Percentiles rank a stretch among this genome's conserved stretches.
phyloP scores from a whole-genome alignment of 106 monocot genomes.

The Dendrobium catenatum region DNA sequence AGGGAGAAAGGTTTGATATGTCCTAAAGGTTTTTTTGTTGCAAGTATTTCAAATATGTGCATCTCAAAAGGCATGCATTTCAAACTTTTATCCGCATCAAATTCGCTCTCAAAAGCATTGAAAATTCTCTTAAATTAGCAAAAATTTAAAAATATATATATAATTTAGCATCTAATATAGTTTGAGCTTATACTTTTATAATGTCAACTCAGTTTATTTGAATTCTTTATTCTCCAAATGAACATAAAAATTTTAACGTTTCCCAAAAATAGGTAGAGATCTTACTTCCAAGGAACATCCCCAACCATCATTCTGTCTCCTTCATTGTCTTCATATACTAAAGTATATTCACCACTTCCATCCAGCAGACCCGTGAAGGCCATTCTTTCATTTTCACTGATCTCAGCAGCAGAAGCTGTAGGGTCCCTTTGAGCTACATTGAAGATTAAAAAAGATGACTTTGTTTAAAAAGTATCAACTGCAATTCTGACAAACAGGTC shows the following conservation, averaged over 20 bases:
- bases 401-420: conserved; percentile 13
- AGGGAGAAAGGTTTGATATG: too few relatives aligned
- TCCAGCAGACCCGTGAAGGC: conserved; percentile 51
- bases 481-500: neutral
- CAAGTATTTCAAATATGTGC: too few relatives aligned
- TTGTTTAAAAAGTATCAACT: neutral
- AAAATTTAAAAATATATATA: too few relatives aligned
- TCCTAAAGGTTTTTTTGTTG: too few relatives aligned
- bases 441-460: neutral
- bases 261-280: neutral
- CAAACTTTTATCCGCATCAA: neutral
- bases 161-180: neutral
- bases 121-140: neutral
- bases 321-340: conserved; percentile 89
- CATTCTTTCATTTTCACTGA: conserved; percentile 12
- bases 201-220: neutral
- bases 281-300: conserved; percentile 92
- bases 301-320: conserved; percentile 78
- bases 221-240: neutral
- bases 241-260: neutral
- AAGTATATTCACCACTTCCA: conserved; percentile 65
- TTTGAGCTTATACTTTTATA: too few relatives aligned
- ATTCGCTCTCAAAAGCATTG: neutral
- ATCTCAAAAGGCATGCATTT: neutral
- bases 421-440: conserved; percentile 47